Evolutionary conservation across 2,329 filamentous ascomycete genomes (phyloP).

Genomic region (Arthroderma sp.): DNA sequence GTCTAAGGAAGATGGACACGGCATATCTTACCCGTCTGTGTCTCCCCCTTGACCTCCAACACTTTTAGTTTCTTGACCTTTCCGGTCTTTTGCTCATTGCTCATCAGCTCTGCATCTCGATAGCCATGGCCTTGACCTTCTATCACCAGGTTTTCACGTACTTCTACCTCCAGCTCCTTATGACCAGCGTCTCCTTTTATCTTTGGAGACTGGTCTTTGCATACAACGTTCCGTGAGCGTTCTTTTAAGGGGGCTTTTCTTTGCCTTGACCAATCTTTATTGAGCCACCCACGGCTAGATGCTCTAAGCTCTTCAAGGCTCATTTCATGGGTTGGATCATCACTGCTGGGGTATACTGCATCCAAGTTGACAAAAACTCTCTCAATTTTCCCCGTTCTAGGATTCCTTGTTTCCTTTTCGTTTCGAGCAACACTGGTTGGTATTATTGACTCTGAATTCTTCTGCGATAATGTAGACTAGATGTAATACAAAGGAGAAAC

Average conservation of each 20-base stretch:
- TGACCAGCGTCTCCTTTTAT: slow-evolving; percentile 12
- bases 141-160: slow-evolving; percentile 21
- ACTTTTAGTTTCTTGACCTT: slow-evolving; percentile 60
- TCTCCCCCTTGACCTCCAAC: slow-evolving; percentile 72
- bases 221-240: slow-evolving; percentile 30
- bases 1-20: background rate
- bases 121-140: slow-evolving; percentile 13
- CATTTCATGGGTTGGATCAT: slow-evolving; percentile 58
- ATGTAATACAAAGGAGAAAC: slow-evolving; percentile 39
- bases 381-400: slow-evolving; percentile 69
- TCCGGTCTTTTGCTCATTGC: slow-evolving; percentile 19
- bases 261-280: slow-evolving; percentile 39
- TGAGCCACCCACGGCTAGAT: slow-evolving; percentile 53
- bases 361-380: slow-evolving; percentile 78
- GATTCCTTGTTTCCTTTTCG: slow-evolving; percentile 71
- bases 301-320: slow-evolving; percentile 91
- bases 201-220: slow-evolving; percentile 12
- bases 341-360: slow-evolving; percentile 66
- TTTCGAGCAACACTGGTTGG: slow-evolving; percentile 52
- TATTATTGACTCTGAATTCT: slow-evolving; percentile 24
- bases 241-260: slow-evolving; percentile 40
- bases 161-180: slow-evolving; percentile 17
- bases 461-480: slow-evolving; percentile 29
- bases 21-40: slow-evolving; percentile 63
- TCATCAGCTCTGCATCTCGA: slow-evolving; percentile 4